A percentile compares a stretch with the other conserved stretches of the same genome.
Evolutionary conservation across 306 rosid species (phyloP).

Genomic region (Pterocarpus macrocarpus): DNA sequence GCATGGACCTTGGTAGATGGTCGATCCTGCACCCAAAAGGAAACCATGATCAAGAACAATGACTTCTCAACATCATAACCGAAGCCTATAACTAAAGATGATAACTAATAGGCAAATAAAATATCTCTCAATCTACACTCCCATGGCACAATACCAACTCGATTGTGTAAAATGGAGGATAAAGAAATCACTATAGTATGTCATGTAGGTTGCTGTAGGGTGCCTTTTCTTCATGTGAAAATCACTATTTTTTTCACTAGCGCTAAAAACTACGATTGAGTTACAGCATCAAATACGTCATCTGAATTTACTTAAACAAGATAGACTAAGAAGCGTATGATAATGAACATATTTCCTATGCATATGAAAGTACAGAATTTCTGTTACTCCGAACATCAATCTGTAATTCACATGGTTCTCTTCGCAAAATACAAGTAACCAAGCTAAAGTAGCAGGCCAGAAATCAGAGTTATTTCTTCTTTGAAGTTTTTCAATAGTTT

Average conservation of each 20-base stretch:
- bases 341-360: neutral
- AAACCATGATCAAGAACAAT: constrained; percentile 25
- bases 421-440: neutral
- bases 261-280: neutral
- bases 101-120: neutral
- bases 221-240: neutral
- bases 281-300: neutral
- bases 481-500: constrained; percentile 7
- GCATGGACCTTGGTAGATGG: constrained; percentile 87
- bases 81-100: neutral
- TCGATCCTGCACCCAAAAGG: constrained; percentile 67
- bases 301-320: neutral
- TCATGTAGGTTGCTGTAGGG: too few species aligned
- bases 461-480: neutral
- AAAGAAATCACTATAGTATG: neutral
- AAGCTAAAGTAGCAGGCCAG: neutral
- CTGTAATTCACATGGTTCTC: neutral
- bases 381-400: neutral
- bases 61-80: constrained; percentile 1
- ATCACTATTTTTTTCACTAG: constrained; percentile 3
- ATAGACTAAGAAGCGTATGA: neutral
- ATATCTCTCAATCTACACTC: neutral
- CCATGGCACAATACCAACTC: neutral
- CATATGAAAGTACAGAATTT: neutral
- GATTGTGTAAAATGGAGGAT: neutral